phyloP scores from a whole-genome alignment of 1,284 basidiomycete species.

The Stereum hirsutum region DNA sequence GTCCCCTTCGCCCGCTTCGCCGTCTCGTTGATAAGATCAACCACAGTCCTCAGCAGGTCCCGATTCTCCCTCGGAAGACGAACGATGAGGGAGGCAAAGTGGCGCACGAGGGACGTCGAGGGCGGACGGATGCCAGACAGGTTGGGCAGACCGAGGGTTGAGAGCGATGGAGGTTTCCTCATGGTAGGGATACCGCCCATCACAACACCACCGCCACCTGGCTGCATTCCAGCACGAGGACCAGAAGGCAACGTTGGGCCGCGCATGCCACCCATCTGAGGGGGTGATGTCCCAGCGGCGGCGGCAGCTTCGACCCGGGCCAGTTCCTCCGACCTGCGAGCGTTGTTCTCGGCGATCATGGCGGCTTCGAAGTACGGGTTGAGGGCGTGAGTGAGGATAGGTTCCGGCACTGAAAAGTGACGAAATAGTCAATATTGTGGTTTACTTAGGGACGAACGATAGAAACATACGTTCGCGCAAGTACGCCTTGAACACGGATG shows the following conservation, averaged over 20 bases:
- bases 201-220: no score
- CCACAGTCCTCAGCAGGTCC: slow-evolving; percentile 63
- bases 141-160: slow-evolving; percentile 63
- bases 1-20: slow-evolving; percentile 45
- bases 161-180: slow-evolving; percentile 69
- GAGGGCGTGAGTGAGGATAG: slow-evolving; percentile 65
- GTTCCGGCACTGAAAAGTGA: slow-evolving; percentile 59
- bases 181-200: no score
- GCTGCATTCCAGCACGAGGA: slow-evolving; percentile 28
- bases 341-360: slow-evolving; percentile 44
- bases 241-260: slow-evolving; percentile 32
- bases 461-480: slow-evolving; percentile 61
- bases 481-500: slow-evolving; percentile 77
- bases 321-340: slow-evolving; percentile 20
- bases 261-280: no score
- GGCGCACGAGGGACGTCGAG: slow-evolving; percentile 41
- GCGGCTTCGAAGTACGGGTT: slow-evolving; percentile 70
- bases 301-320: not conserved
- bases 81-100: slow-evolving; percentile 49
- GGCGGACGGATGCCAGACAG: slow-evolving; percentile 49
- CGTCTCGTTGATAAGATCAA: slow-evolving; percentile 64
- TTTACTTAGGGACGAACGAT: not conserved
- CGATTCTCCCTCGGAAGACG: slow-evolving; percentile 64
- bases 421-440: slow-evolving; percentile 2
- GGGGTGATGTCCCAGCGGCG: no score